Base-by-base conservation (phyloP, 2,329 filamentous ascomycete species). In the Huntiella bhutanensis region DNA sequence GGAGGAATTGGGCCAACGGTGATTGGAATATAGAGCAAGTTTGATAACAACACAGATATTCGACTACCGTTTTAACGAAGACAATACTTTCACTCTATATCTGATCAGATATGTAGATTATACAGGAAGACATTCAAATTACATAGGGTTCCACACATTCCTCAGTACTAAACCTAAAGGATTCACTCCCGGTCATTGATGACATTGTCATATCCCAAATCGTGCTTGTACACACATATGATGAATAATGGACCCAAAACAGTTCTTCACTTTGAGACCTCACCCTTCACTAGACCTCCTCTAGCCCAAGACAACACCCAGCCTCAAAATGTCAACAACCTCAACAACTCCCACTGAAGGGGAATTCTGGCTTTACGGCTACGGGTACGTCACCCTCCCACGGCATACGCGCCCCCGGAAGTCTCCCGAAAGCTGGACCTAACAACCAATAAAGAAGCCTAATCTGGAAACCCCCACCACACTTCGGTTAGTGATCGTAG, bases 381-480 rank as follows among this genome's bases (percentile, higher is more conserved):
- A 96, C 58, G 91, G 88, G 88, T 94, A 67, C 53, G 70, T 50
- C 36, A 7, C 35, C 35, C 37, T 51, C 44, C 42, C 41, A 15
- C 32, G 15, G 13, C 41, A 44, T 39, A n/a, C 19, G 39, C 16
- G 22, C 11, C 13, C 34, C 34, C 28, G 32, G 11, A 10, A 12
- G 19, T 32, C 12, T 28, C 33, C 11, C 15, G 19, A 10, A 43
- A 41, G n/a, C 39, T 38, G 28, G 28, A 16, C 19, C 3, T 16
- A 7, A 6, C 38, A 22, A 32, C 19, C 16, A 8, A 17, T 16
- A 32, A 48, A 66, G 88, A 64, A 94, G 86, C 60, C 65, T 98
- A 59, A 95, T 98, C 56, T 98, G 87, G 87, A 98, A 96, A 62
- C 88, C 91, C 48, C 91, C 91, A 51, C 91, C 91, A 54, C 83